A percentile compares a stretch with the other conserved stretches of the same genome.
phyloP scores from a whole-genome alignment of 495 filamentous ascomycete genomes.

The Podospora sp. region DNA sequence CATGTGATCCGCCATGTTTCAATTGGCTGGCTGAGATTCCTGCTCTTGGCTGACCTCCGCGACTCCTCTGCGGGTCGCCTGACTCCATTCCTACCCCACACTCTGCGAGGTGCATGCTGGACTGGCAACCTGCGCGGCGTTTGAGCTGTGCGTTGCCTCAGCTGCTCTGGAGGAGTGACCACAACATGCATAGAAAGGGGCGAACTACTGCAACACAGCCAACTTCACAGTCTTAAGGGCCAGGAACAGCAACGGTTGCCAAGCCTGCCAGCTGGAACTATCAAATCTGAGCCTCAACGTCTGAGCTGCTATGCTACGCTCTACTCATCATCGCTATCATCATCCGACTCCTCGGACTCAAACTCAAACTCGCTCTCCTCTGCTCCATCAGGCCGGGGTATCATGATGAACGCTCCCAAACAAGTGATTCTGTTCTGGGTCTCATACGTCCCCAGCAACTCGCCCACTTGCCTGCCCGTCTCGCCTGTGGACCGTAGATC shows the following conservation, averaged over 20 bases:
- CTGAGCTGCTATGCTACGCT: background rate
- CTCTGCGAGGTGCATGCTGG: background rate
- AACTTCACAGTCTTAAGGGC: background rate
- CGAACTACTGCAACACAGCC: background rate
- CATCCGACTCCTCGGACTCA: constrained; percentile 46
- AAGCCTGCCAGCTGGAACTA: no score
- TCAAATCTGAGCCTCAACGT: background rate
- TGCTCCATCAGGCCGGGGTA: constrained; percentile 53
- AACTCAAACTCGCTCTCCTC: constrained; percentile 54
- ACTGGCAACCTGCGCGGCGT: background rate
- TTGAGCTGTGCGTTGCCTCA: background rate
- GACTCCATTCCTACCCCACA: constrained; percentile 11
- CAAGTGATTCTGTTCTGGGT: constrained; percentile 91
- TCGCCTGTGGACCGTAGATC: constrained; percentile 44
- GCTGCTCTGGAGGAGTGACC: background rate
- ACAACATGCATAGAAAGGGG: background rate
- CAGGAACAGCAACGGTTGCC: background rate
- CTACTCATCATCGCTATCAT: constrained; percentile 52
- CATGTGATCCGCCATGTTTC: constrained; percentile 11
- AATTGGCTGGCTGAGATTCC: background rate
- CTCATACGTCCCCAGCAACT: constrained; percentile 74
- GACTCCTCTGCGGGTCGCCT: constrained; percentile 1
- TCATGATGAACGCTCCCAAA: constrained; percentile 82
- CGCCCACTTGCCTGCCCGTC: constrained; percentile 62
- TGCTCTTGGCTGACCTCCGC: background rate